A percentile compares a stretch with the other conserved stretches of the same genome.
phyloP scores from a whole-genome alignment of 2,329 filamentous ascomycete species.

The Hymenoscyphus linearis region DNA sequence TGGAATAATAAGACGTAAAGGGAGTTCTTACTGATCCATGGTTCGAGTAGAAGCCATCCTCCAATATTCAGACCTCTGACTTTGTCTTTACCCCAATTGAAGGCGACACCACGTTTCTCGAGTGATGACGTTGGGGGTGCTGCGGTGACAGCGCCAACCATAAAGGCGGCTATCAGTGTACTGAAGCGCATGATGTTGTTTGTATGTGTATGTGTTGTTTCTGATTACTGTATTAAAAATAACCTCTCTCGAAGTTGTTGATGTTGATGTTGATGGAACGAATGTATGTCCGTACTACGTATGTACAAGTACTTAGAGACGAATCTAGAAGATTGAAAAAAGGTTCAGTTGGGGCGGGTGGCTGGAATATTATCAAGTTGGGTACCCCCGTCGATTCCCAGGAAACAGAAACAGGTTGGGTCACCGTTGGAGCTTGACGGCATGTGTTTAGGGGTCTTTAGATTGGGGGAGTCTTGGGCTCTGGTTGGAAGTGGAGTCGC shows the following conservation, averaged over 20 bases:
- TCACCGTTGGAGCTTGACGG: neutral
- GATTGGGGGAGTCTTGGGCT: neutral
- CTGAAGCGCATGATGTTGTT: constrained; percentile 1
- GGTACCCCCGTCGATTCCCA: too few relatives aligned
- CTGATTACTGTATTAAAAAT: neutral
- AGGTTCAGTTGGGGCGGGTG: neutral
- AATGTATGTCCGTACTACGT: neutral
- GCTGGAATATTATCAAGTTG: neutral
- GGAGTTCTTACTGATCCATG: constrained; percentile 9
- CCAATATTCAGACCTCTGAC: constrained; percentile 39
- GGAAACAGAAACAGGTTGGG: neutral
- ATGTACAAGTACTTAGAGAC: neutral
- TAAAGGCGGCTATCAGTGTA: constrained; percentile 2
- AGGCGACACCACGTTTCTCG: constrained; percentile 25
- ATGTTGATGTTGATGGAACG: neutral
- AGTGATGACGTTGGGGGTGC: neutral
- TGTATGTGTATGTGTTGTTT: neutral
- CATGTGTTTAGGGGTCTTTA: neutral
- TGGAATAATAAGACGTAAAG: neutral
- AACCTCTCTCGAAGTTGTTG: too few relatives aligned
- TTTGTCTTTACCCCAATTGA: constrained; percentile 44
- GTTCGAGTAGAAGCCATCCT: constrained; percentile 31
- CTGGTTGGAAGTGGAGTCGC: neutral
- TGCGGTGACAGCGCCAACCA: constrained; percentile 4
- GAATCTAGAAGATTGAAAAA: neutral